These are phyloP conservation scores for Aspergillus uvarum DNA, from an alignment of 2,329 filamentous ascomycete species.

Conservation along the genomic window DNA sequence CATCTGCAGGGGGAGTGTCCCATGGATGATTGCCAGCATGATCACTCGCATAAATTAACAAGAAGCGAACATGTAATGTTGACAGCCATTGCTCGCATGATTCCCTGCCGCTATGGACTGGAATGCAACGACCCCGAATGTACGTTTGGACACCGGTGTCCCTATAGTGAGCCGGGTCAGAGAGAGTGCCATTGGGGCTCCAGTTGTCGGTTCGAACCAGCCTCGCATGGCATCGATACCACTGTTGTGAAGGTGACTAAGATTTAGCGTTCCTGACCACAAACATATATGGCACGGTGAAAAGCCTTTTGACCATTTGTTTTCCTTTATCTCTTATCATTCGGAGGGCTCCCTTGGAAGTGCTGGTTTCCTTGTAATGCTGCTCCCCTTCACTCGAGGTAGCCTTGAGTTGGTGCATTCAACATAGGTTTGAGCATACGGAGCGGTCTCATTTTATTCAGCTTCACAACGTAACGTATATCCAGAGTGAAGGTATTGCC, in stretches of 20 bases:
- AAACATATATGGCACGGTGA: neutral
- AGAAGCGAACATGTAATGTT: slow-evolving; percentile 55
- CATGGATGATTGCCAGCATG: slow-evolving; percentile 54
- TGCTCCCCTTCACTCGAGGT: too few relatives aligned
- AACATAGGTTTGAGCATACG: too few relatives aligned
- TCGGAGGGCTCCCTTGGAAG: too few relatives aligned
- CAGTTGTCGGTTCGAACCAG: slow-evolving; percentile 57
- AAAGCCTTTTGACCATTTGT: neutral
- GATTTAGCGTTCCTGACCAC: slow-evolving; percentile 28
- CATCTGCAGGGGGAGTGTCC: slow-evolving; percentile 60
- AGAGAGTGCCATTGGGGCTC: slow-evolving; percentile 59
- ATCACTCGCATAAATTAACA: slow-evolving; percentile 56
- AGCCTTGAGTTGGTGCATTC: too few relatives aligned
- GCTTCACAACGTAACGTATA: too few relatives aligned
- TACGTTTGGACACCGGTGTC: slow-evolving; percentile 65
- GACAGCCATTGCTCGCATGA: slow-evolving; percentile 61
- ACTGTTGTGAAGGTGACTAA: slow-evolving; percentile 55
- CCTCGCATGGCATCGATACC: slow-evolving; percentile 60
- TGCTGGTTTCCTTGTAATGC: too few relatives aligned
- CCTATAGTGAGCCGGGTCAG: slow-evolving; percentile 52
- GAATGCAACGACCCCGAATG: slow-evolving; percentile 60
- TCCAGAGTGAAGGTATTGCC: too few relatives aligned
- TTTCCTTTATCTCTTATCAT: neutral
- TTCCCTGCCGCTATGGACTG: slow-evolving; percentile 58
- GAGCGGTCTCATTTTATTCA: too few relatives aligned